A percentile compares a stretch with the other conserved stretches of the same genome.
phyloP scores from a whole-genome alignment of 352 stramenopile species.

The Pythium folliculosum region DNA sequence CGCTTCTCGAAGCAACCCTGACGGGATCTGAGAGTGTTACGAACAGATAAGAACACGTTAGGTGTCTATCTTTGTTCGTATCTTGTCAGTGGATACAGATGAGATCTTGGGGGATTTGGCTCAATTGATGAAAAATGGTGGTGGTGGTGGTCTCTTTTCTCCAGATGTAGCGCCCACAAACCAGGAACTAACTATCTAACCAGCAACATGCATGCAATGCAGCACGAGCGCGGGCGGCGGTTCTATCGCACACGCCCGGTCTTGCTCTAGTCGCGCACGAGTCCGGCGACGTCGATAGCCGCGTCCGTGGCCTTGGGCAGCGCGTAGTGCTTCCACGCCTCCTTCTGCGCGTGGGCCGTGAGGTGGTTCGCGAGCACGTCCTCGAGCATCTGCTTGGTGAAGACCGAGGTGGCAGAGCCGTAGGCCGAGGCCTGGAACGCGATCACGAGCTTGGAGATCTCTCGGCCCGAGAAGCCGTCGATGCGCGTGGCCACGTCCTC shows the following conservation, averaged over 20 bases:
- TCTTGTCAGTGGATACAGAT: too few relatives aligned
- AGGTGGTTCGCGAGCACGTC: slow-evolving; percentile 94
- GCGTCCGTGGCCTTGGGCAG: slow-evolving; percentile 31
- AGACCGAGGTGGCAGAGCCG: slow-evolving; percentile 91
- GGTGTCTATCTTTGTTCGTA: neutral
- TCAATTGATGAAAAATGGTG: neutral
- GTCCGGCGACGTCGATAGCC: slow-evolving; percentile 45
- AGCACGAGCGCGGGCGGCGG: slow-evolving; percentile 11
- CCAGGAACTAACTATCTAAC: slow-evolving; percentile 83
- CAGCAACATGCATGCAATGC: too few relatives aligned
- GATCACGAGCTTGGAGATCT: slow-evolving; percentile 99
- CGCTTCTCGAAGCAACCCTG: neutral
- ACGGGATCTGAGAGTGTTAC: neutral
- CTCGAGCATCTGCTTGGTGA: slow-evolving; percentile 94
- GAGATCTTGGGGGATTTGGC: too few relatives aligned
- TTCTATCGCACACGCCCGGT: neutral
- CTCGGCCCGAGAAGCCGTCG: slow-evolving; percentile 97
- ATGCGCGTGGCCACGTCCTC: slow-evolving; percentile 92
- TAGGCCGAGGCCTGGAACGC: slow-evolving; percentile 98
- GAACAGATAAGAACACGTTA: neutral
- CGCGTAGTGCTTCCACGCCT: slow-evolving; percentile 91
- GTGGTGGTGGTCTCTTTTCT: slow-evolving; percentile 15
- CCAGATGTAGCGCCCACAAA: slow-evolving; percentile 74
- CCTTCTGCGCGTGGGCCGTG: slow-evolving; percentile 92
- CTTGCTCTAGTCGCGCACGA: slow-evolving; percentile 43